Percentiles rank a stretch among this genome's conserved stretches.
Conservation (phyloP, 2,329 filamentous ascomycete species). For the Drechslerella dactyloides region DNA sequence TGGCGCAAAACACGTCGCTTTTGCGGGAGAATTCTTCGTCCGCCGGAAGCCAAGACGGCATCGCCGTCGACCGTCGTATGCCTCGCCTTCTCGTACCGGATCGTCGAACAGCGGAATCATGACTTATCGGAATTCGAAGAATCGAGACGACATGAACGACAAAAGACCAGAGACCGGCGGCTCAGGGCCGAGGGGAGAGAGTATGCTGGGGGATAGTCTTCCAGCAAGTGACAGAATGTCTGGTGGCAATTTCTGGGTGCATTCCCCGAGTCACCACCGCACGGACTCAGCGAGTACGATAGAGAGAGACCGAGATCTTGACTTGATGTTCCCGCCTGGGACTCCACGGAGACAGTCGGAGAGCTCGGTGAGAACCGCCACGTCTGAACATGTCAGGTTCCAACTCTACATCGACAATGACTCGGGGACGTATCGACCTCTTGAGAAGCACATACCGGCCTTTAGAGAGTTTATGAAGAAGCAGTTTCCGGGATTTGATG, state of each 20-base stretch:
- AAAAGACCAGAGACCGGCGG: slow-evolving; percentile 9
- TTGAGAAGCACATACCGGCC: slow-evolving; percentile 31
- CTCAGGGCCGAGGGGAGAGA: slow-evolving; percentile 20
- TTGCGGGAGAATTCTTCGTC: slow-evolving; percentile 49
- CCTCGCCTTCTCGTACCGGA: slow-evolving; percentile 10
- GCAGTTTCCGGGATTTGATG: slow-evolving; percentile 43
- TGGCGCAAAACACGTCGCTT: slow-evolving; percentile 44
- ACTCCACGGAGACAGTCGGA: slow-evolving; percentile 16
- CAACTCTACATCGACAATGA: slow-evolving; percentile 49
- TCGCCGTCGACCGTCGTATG: slow-evolving; percentile 33
- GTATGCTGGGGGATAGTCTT: slow-evolving; percentile 32
- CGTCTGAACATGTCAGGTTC: slow-evolving; percentile 29
- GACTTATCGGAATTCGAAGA: slow-evolving; percentile 36
- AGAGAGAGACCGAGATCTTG: slow-evolving; percentile 36
- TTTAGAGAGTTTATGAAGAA: slow-evolving; percentile 45
- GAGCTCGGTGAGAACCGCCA: slow-evolving; percentile 14
- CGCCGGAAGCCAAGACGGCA: slow-evolving; percentile 35
- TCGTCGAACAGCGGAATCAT: slow-evolving; percentile 31
- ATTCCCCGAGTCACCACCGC: neutral
- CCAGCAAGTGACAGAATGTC: slow-evolving; percentile 18
- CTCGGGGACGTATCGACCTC: slow-evolving; percentile 43
- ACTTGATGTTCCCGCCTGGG: slow-evolving; percentile 29
- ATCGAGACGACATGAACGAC: slow-evolving; percentile 25
- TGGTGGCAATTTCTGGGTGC: slow-evolving; percentile 9
- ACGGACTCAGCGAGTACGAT: slow-evolving; percentile 32